Evolutionary conservation across 1,284 basidiomycete genomes (phyloP).

Genomic region (Tilletia caries): DNA sequence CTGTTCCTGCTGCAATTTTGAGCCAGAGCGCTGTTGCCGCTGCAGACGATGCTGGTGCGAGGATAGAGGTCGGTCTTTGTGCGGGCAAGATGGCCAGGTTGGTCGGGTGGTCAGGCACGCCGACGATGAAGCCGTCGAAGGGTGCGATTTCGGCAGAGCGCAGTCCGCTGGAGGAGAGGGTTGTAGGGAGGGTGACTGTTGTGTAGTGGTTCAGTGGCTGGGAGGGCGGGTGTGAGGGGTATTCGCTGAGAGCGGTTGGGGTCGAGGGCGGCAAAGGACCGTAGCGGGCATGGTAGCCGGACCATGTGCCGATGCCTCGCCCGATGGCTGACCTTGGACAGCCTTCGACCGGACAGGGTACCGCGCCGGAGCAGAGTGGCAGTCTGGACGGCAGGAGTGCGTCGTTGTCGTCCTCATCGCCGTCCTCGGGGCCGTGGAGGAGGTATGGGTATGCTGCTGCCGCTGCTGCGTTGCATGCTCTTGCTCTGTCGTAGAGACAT

Average conservation of each 20-base stretch:
- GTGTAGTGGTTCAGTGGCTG: not conserved
- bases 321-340: constrained; percentile 44
- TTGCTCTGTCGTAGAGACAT: constrained; percentile 20
- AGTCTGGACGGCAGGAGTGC: constrained; percentile 38
- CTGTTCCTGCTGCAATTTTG: constrained; percentile 7
- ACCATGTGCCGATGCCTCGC: constrained; percentile 40
- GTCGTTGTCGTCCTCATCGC: constrained; percentile 24
- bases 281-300: constrained; percentile 27
- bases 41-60: constrained; percentile 25
- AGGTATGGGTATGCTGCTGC: constrained; percentile 19
- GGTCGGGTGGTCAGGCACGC: constrained; percentile 33
- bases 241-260: not conserved
- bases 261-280: constrained; percentile 8
- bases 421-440: constrained; percentile 9
- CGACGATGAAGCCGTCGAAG: constrained; percentile 44
- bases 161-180: constrained; percentile 9
- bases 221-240: not conserved
- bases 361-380: constrained; percentile 37
- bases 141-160: constrained; percentile 33
- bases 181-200: constrained; percentile 10
- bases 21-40: constrained; percentile 28
- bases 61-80: constrained; percentile 18
- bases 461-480: constrained; percentile 13
- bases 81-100: constrained; percentile 38
- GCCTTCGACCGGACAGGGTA: constrained; percentile 33